Base-by-base conservation (phyloP, 2,329 filamentous ascomycete genomes). In the Geoglossum cookeanum region DNA sequence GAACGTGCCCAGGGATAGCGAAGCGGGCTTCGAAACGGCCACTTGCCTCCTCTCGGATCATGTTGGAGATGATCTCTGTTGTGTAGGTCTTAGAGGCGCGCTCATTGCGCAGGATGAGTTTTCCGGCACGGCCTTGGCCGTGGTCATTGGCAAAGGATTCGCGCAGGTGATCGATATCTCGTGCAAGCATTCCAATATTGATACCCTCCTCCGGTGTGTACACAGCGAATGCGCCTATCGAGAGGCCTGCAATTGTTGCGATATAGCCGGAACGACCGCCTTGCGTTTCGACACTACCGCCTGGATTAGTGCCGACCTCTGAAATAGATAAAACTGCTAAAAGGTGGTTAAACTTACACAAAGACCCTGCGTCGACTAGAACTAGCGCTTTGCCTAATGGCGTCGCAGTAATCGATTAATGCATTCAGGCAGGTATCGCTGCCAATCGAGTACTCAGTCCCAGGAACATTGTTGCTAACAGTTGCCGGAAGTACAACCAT, bases 161-260 rank as follows among this genome's bases (percentile, higher is more conserved):
- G 62, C 91, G 88, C 42, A 98, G 77, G 68, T 94, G 86, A 59
- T 85, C 82, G 64, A 98, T 95, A 65, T 98, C 92, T 4, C 83
- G 78, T 48, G 88, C 84, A 5, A 98, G 80, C 86, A 94, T 97
- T 65, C 91, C 86, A 58, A 98, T 81, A 68, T 84, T 85, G 70
- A 98, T 87, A 5, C 92, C 92, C 71, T 98, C 89, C 70, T 98
- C 92, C 1, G 92, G 92, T 4, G 91, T 97, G 71, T 98, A 98
- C 11, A 97, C 90, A 0, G 91, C 90, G 13, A 86, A 78, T 7
- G 92, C 92, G 57, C 92, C 92, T 15, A 97, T 88, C n/a, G 84
- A 82, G 13, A 98, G 80, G 55, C 91, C 92, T 13, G 86, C 89
- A 58, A 96, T 78, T 0, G 88, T 94, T 32, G 91, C 91, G 59